Base-by-base conservation (phyloP, 352 stramenopile species). In the Elongisporangium prolatum region DNA sequence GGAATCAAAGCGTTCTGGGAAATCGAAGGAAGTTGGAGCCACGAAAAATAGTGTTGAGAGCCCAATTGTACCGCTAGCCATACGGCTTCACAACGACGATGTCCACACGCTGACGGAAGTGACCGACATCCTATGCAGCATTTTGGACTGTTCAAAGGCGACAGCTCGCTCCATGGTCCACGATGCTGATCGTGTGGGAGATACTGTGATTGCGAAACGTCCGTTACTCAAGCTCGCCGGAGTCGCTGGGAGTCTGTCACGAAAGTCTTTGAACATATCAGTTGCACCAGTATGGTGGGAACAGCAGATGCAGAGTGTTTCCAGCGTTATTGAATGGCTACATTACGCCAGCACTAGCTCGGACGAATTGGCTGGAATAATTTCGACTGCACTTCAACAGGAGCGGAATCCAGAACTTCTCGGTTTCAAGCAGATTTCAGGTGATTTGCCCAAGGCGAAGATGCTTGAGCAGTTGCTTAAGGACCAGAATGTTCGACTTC, bases 51-150 rank as follows among this genome's bases (percentile, higher is more conserved):
- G 17, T 16, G 10, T 17, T 17, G 34, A 44, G 17, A 44, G 34
- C 11, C 34, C 34, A 44, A 44, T 44, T 44, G 34, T 61, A 10
- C 65, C 67, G 21, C 86, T 91, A 38, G 62, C 58, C 14, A 76
- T 94, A 55, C 81, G 84, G n/a, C 67, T 95, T 17, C 86, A 95
- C 56, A 94, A 92, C 59, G 86, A 95, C 51, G 86, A 94, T 48
- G 77, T 93, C 9, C 82, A 94, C 57, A 79, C 83, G 17, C 61
- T 94, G 28, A 75, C 73, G 21, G 83, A 93, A 64, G 78, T 91
- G 24, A 75, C 92, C 22, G 85, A 90, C 22, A 68, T 83, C 18
- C 65, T 95, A 14, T 77, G 74, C 18, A 63, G 68, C 10, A 67
- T 74, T n/a, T 58, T 93, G 49, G 71, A 74, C 4, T 77, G 83